These are phyloP conservation scores for Nepenthes mirabilis DNA, from an alignment of 148 eudicot genomes.

Conservation along the genomic window DNA sequence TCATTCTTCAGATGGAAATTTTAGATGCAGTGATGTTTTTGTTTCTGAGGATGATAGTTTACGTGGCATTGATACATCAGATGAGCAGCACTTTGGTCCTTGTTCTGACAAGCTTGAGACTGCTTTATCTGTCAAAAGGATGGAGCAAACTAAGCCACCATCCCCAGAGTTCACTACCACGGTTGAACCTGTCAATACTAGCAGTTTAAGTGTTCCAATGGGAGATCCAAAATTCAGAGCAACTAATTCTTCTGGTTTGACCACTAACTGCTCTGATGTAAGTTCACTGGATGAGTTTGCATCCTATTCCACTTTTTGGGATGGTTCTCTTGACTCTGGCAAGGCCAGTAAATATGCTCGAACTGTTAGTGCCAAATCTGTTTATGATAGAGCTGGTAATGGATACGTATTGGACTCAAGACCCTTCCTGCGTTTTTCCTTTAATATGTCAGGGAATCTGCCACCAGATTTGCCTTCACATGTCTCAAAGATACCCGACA, in stretches of 20 bases:
- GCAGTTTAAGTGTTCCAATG: slow-evolving; percentile 8
- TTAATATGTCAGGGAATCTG: slow-evolving; percentile 4
- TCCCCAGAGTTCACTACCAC: slow-evolving; percentile 6
- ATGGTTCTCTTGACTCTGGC: slow-evolving; percentile 37
- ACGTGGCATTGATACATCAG: slow-evolving; percentile 15
- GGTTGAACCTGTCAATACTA: slow-evolving; percentile 10
- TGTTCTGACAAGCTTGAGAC: slow-evolving; percentile 12
- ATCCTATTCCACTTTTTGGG: slow-evolving; percentile 60
- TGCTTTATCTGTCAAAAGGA: slow-evolving; percentile 6
- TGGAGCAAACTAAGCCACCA: slow-evolving; percentile 12
- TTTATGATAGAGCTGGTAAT: slow-evolving; percentile 14
- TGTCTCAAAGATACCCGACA: slow-evolving; percentile 11
- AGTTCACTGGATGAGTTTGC: slow-evolving; percentile 34
- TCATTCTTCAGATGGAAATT: slow-evolving; percentile 3
- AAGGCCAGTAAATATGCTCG: slow-evolving; percentile 16
- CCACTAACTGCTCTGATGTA: slow-evolving; percentile 10
- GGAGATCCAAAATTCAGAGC: slow-evolving; percentile 14
- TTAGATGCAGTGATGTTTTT: slow-evolving; percentile 12
- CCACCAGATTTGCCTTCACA: slow-evolving; percentile 11
- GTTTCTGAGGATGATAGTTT: slow-evolving; percentile 22
- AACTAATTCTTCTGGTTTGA: slow-evolving; percentile 21
- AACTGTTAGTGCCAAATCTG: slow-evolving; percentile 15
- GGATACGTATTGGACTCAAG: slow-evolving; percentile 9
- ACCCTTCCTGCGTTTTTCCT: slow-evolving; percentile 10
- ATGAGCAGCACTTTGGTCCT: not conserved